phyloP scores from a whole-genome alignment of 1,284 basidiomycete genomes.

The Chondrostereum purpureum region DNA sequence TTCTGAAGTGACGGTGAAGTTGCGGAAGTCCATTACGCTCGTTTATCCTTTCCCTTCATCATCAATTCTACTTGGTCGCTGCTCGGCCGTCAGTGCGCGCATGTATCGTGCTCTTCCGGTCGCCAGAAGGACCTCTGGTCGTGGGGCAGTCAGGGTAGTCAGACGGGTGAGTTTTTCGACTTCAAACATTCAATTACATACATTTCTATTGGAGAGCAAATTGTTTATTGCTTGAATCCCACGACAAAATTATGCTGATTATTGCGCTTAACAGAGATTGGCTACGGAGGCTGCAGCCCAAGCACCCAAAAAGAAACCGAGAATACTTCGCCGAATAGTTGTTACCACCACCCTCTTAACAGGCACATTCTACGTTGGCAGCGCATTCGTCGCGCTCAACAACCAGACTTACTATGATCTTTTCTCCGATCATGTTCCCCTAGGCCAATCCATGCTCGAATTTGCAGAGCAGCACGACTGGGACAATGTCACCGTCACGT shows the following conservation, averaged over 20 bases:
- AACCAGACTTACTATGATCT: conserved; percentile 73
- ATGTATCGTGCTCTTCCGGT: conserved; percentile 60
- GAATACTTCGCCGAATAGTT: conserved; percentile 47
- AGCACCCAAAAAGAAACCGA: conserved; percentile 46
- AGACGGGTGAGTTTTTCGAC: conserved; percentile 42
- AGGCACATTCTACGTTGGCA: conserved; percentile 77
- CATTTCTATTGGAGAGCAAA: too few relatives aligned
- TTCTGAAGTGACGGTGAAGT: too few relatives aligned
- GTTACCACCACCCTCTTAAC: conserved; percentile 53
- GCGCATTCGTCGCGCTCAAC: conserved; percentile 69
- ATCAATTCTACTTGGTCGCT: background rate
- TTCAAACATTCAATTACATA: too few relatives aligned
- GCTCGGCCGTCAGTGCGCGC: conserved; percentile 4
- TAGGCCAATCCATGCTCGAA: conserved; percentile 72
- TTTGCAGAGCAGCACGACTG: conserved; percentile 75
- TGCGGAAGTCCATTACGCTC: background rate
- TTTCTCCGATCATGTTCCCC: conserved; percentile 74
- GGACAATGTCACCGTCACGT: conserved; percentile 62
- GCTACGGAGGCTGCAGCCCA: conserved; percentile 42
- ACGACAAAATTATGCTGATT: conserved; percentile 1
- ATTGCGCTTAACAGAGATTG: conserved; percentile 37
- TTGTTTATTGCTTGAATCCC: background rate
- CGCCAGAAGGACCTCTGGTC: conserved; percentile 42
- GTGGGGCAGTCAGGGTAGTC: conserved; percentile 39
- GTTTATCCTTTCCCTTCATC: background rate